Evolutionary conservation across 169 alveolate species (phyloP).

Genomic region (Babesia divergens): DNA sequence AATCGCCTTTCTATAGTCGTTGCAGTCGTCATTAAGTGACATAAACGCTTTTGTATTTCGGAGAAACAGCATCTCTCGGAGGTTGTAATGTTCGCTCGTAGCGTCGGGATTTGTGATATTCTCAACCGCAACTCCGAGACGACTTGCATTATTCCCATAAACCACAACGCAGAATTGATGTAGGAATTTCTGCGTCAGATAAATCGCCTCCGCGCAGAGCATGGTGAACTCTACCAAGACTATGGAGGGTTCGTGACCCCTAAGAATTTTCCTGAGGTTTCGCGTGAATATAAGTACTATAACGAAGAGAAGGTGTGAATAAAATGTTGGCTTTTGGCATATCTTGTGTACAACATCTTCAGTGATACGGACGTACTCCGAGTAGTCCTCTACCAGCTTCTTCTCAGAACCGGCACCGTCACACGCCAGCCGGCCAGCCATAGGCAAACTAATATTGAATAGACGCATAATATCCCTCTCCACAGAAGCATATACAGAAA

Average conservation of each 20-base stretch:
- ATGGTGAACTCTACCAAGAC: constrained; percentile 37
- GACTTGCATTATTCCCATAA: neutral
- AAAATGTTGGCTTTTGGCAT: constrained; percentile 13
- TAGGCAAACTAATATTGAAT: neutral
- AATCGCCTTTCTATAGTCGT: neutral
- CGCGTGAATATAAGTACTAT: constrained; percentile 34
- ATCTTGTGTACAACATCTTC: constrained; percentile 28
- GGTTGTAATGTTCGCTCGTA: no score
- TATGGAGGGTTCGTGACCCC: constrained; percentile 2
- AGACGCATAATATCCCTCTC: neutral
- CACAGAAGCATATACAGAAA: neutral
- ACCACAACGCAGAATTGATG: neutral
- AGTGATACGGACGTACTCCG: constrained; percentile 11
- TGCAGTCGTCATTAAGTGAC: neutral
- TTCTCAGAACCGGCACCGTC: constrained; percentile 11
- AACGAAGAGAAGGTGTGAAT: constrained; percentile 14
- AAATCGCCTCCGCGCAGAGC: constrained; percentile 25
- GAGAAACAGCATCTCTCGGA: neutral
- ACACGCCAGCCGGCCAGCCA: neutral
- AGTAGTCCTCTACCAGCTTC: neutral
- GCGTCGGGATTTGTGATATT: no score
- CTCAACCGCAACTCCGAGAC: neutral
- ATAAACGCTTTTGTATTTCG: neutral
- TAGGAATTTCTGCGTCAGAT: constrained; percentile 28
- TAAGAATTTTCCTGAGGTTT: constrained; percentile 29